Conservation (phyloP, 2,329 filamentous ascomycete genomes). For the Paecilomyces formosus region DNA sequence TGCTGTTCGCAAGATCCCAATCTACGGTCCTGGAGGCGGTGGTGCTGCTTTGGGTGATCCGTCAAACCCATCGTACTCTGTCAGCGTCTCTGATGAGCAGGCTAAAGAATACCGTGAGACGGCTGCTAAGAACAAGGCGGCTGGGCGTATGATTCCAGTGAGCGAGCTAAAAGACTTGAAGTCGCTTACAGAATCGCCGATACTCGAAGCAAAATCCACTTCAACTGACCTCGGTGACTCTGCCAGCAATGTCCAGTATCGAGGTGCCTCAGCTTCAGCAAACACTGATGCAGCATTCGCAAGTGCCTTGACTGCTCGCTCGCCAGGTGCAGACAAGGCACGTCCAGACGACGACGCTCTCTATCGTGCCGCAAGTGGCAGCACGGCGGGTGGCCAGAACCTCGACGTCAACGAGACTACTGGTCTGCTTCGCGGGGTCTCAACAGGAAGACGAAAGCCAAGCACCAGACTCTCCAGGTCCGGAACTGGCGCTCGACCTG, state of each 20-base stretch:
- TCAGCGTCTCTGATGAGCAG: constrained; percentile 62
- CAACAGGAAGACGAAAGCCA: constrained; percentile 31
- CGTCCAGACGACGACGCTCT: constrained; percentile 20
- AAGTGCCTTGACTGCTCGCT: constrained; percentile 25
- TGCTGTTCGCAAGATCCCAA: constrained; percentile 79
- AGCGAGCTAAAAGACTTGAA: constrained; percentile 12
- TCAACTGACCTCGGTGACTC: constrained; percentile 21
- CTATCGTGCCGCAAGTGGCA: constrained; percentile 18
- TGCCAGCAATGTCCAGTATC: constrained; percentile 20
- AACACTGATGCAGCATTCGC: constrained; percentile 26
- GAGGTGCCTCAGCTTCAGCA: constrained; percentile 17
- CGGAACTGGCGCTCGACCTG: neutral
- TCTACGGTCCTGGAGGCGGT: constrained; percentile 72
- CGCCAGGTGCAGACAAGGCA: constrained; percentile 22
- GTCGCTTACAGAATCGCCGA: constrained; percentile 2
- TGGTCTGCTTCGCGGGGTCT: constrained; percentile 28
- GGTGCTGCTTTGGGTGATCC: constrained; percentile 51
- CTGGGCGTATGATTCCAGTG: constrained; percentile 56
- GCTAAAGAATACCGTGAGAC: constrained; percentile 58
- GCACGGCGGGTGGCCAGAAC: constrained; percentile 15
- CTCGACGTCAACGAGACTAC: constrained; percentile 15
- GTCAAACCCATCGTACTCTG: constrained; percentile 74
- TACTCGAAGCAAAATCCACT: constrained; percentile 13
- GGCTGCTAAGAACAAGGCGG: constrained; percentile 54
- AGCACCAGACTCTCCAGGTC: constrained; percentile 2